Conservation (phyloP, 164 flowering plant species). For the Warburgia ugandensis region DNA sequence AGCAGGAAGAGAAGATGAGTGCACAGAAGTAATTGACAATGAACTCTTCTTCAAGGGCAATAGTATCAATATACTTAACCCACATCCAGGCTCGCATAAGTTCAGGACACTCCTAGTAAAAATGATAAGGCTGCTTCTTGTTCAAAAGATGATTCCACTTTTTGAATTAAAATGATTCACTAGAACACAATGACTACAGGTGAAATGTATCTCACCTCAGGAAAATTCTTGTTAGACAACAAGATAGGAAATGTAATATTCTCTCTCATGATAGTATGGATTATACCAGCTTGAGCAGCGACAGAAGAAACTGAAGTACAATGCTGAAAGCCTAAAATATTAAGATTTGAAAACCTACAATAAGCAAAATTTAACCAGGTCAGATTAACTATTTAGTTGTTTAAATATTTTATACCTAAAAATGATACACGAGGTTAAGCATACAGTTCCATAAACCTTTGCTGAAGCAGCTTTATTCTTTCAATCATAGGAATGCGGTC, state of each 20-base stretch:
- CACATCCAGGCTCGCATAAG: not conserved
- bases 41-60: not conserved
- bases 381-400: not conserved
- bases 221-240: slow-evolving; percentile 35
- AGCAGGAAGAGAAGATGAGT: no score
- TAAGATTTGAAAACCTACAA: slow-evolving; percentile 55
- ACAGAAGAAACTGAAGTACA: slow-evolving; percentile 22
- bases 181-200: not conserved
- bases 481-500: slow-evolving; percentile 33
- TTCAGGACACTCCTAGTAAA: not conserved
- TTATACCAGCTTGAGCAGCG: slow-evolving; percentile 22
- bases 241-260: slow-evolving; percentile 67
- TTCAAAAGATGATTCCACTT: not conserved
- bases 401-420: slow-evolving; percentile 1
- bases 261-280: slow-evolving; percentile 44
- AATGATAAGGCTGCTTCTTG: not conserved
- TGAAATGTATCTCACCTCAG: slow-evolving; percentile 41
- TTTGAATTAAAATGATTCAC: not conserved
- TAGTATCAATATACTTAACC: not conserved
- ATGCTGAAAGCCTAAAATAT: slow-evolving; percentile 51
- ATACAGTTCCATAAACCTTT: slow-evolving; percentile 39
- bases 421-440: not conserved
- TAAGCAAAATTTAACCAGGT: slow-evolving; percentile 5
- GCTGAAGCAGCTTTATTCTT: slow-evolving; percentile 62
- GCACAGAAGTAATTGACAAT: no score